phyloP scores from a whole-genome alignment of 345 rosid species.

The Rhodamnia rubescens region DNA sequence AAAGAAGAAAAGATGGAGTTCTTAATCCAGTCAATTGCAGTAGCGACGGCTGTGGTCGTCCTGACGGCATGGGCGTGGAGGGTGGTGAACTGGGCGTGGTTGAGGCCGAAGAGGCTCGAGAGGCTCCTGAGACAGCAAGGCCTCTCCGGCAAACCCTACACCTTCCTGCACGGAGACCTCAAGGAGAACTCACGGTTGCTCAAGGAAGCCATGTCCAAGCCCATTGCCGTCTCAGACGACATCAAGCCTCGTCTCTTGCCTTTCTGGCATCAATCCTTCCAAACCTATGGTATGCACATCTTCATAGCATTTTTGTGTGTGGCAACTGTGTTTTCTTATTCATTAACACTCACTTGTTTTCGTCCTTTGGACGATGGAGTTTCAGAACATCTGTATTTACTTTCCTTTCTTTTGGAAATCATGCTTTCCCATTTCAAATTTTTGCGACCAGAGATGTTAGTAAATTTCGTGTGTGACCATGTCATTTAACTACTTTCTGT shows the following conservation, averaged over 20 bases:
- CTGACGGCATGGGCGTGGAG: background rate
- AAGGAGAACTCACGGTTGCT: background rate
- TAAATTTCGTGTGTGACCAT: no score
- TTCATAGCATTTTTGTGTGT: background rate
- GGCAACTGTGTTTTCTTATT: background rate
- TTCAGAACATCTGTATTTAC: background rate
- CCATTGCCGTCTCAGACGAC: constrained; percentile 4
- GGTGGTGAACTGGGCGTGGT: constrained; percentile 17
- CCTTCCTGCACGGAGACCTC: background rate
- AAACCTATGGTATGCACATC: constrained; percentile 6
- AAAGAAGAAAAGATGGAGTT: background rate
- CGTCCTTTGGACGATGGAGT: background rate
- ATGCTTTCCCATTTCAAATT: background rate
- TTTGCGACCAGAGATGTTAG: background rate
- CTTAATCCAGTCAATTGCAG: background rate
- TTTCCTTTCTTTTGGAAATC: background rate
- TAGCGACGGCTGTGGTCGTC: background rate
- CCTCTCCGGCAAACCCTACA: constrained; percentile 4
- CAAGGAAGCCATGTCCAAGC: constrained; percentile 6
- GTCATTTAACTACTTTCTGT: no score
- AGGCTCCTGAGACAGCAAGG: constrained; percentile 14
- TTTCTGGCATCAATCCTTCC: background rate
- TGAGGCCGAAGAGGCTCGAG: constrained; percentile 22
- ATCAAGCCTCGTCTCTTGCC: constrained; percentile 7
- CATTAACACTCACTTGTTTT: background rate